These are phyloP conservation scores for Gastrodia elata DNA, from an alignment of 106 monocot species.

Conservation along the genomic window DNA sequence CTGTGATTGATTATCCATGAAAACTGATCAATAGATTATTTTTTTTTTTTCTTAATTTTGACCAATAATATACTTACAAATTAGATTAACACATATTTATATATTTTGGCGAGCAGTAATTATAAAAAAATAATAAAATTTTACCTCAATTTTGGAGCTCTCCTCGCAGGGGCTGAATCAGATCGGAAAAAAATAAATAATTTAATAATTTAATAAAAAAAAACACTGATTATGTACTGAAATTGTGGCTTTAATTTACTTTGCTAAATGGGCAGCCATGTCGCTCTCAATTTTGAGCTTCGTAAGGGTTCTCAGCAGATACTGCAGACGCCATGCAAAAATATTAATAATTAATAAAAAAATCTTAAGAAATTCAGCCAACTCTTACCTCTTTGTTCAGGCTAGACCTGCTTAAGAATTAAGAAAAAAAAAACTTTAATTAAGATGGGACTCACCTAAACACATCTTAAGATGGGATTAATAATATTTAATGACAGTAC, in stretches of 20 bases:
- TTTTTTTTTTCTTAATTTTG: not conserved
- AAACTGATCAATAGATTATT: too few relatives aligned
- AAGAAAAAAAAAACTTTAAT: conserved; percentile 1
- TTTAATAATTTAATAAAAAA: not conserved
- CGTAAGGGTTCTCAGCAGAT: conserved; percentile 41
- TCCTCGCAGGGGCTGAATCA: conserved; percentile 23
- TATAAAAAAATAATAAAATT: too few relatives aligned
- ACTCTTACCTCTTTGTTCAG: conserved; percentile 30
- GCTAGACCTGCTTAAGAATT: conserved; percentile 14
- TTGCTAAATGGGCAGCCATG: conserved; percentile 36
- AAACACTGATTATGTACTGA: not conserved
- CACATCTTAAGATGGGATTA: not conserved
- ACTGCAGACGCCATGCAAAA: conserved; percentile 12
- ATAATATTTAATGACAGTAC: not conserved
- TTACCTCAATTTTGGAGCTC: conserved; percentile 56
- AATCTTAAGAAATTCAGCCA: not conserved
- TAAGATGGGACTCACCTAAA: not conserved
- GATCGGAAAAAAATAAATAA: not conserved
- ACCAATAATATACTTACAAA: too few relatives aligned
- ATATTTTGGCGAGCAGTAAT: too few relatives aligned
- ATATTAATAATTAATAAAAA: not conserved
- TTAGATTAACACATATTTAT: too few relatives aligned
- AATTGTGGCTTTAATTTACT: conserved; percentile 16
- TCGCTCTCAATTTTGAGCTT: conserved; percentile 81
- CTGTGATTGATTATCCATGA: conserved; percentile 13